phyloP scores from a whole-genome alignment of 106 monocot genomes.

The Allium fistulosum region DNA sequence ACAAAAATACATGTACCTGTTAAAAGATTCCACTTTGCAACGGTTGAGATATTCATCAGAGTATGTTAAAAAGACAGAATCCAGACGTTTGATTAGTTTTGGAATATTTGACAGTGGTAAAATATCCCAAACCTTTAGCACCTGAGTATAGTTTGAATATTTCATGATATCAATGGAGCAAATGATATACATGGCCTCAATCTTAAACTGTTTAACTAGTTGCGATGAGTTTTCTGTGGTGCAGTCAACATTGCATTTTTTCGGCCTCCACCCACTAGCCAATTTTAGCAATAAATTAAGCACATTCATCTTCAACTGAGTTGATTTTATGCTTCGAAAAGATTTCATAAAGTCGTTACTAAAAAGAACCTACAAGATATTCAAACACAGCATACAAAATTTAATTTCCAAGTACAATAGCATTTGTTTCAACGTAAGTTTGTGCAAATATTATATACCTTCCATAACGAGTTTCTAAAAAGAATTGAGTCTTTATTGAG shows the following conservation, averaged over 20 bases:
- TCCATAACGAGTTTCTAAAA: slow-evolving; percentile 19
- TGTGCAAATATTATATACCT: slow-evolving; percentile 1
- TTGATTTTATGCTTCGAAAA: neutral
- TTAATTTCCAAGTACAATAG: no score
- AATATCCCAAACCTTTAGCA: slow-evolving; percentile 1
- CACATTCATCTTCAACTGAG: neutral
- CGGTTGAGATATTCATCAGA: neutral
- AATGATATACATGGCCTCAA: neutral
- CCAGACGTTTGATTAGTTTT: neutral
- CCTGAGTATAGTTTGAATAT: neutral
- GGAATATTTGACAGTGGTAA: neutral
- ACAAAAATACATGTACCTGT: neutral
- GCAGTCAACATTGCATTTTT: neutral
- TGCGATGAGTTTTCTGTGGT: neutral
- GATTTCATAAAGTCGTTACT: neutral
- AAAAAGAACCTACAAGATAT: neutral
- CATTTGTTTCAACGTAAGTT: no score
- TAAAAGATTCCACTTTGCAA: neutral
- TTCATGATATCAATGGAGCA: neutral
- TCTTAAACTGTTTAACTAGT: neutral
- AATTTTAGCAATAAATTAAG: neutral
- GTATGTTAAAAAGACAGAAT: neutral
- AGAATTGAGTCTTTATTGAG: slow-evolving; percentile 20
- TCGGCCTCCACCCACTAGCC: neutral
- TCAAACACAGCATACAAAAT: neutral